Evolutionary conservation across 495 filamentous ascomycete genomes (phyloP).

Genomic region (Podospora conica): DNA sequence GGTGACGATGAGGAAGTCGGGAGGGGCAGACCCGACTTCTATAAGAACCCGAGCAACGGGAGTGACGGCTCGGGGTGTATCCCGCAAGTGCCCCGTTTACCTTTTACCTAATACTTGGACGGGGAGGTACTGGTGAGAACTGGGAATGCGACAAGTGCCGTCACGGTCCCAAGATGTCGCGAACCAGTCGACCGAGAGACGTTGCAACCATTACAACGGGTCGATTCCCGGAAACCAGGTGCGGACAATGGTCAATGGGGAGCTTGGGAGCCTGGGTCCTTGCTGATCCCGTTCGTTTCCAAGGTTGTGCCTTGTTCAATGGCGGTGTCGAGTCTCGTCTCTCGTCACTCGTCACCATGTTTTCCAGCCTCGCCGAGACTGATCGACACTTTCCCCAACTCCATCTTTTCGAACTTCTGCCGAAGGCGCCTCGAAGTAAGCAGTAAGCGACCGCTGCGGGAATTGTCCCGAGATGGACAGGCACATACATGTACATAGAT

Average conservation of each 20-base stretch:
- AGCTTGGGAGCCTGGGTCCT: not conserved
- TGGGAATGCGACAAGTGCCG: not conserved
- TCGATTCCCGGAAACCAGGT: slow-evolving; percentile 5
- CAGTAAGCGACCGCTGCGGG: not conserved
- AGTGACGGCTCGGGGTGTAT: not conserved
- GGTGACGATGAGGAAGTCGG: not conserved
- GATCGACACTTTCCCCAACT: not conserved
- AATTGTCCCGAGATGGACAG: not conserved
- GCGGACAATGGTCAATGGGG: not conserved
- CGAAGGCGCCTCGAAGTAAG: too few species aligned
- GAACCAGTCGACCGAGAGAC: not conserved
- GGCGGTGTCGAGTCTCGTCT: not conserved
- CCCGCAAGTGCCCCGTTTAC: not conserved
- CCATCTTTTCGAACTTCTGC: not conserved
- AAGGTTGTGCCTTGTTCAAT: slow-evolving; percentile 13
- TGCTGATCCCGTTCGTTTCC: slow-evolving; percentile 2
- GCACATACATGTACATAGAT: not conserved
- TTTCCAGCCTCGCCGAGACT: not conserved
- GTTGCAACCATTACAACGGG: not conserved
- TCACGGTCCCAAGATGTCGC: not conserved
- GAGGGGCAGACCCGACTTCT: not conserved
- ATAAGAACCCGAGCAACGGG: not conserved
- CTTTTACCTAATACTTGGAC: not conserved
- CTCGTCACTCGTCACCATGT: not conserved
- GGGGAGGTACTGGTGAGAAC: not conserved